Conservation (phyloP, 495 filamentous ascomycete genomes). For the Talaromyces wortmannii region DNA sequence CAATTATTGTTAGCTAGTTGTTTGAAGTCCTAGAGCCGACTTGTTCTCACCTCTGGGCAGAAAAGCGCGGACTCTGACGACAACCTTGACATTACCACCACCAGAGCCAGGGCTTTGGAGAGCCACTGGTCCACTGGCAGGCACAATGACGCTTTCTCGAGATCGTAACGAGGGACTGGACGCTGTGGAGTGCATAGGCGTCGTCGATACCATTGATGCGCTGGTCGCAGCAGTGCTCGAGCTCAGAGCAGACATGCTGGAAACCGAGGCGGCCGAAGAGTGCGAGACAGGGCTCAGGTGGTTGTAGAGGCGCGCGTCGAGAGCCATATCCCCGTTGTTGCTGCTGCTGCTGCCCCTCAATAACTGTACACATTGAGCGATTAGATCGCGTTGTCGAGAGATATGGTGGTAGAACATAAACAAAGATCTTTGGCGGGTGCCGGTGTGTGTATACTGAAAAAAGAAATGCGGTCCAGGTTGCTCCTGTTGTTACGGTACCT, state of each 20-base stretch:
- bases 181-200: conserved; percentile 37
- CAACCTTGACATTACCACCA: conserved; percentile 88
- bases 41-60: conserved; percentile 67
- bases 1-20: no score
- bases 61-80: conserved; percentile 87
- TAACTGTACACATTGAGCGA: conserved; percentile 37
- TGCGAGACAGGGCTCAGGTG: conserved; percentile 32
- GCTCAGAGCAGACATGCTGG: conserved; percentile 44
- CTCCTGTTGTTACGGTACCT: conserved; percentile 7
- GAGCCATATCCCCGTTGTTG: conserved; percentile 35
- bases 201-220: conserved; percentile 55
- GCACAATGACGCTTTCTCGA: conserved; percentile 54
- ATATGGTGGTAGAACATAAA: conserved; percentile 36
- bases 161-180: conserved; percentile 65
- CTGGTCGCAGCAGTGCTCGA: conserved; percentile 41
- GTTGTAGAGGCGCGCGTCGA: conserved; percentile 48
- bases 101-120: conserved; percentile 24
- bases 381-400: conserved; percentile 37
- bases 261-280: conserved; percentile 50
- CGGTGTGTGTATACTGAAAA: neutral
- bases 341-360: conserved; percentile 32
- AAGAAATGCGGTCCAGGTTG: conserved; percentile 1
- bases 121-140: conserved; percentile 20
- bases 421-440: neutral
- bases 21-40: no score